Conservation (phyloP, 768 basidiomycete genomes). For the Lepiota venenata region DNA sequence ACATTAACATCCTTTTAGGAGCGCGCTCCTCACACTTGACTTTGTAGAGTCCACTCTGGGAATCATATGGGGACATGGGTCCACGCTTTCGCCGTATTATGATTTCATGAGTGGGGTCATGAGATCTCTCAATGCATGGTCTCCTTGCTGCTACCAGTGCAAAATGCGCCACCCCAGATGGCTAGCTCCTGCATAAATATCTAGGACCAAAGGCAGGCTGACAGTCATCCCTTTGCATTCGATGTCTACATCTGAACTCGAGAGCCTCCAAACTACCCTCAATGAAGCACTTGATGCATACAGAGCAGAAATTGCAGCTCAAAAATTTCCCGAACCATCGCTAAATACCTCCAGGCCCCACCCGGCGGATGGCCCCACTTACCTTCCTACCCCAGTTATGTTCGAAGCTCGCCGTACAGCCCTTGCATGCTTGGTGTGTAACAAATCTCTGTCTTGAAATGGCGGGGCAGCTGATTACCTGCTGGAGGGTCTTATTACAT, state of each 20-base stretch:
- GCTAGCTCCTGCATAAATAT: no score
- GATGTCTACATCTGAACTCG: conserved; percentile 34
- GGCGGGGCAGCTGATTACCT: neutral
- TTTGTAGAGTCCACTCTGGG: no score
- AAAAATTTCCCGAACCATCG: conserved; percentile 33
- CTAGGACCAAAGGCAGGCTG: no score
- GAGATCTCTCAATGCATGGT: no score
- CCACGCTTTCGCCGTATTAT: no score
- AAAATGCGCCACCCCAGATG: no score
- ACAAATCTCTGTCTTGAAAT: neutral
- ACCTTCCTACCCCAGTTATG: conserved; percentile 32
- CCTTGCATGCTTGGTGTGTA: conserved; percentile 29
- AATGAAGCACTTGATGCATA: conserved; percentile 35
- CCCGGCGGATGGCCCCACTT: conserved; percentile 24
- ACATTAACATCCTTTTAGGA: no score
- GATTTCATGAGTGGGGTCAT: no score
- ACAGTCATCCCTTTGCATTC: no score
- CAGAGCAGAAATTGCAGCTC: conserved; percentile 33
- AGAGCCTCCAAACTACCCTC: conserved; percentile 24
- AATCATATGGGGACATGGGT: no score
- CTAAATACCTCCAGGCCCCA: conserved; percentile 31
- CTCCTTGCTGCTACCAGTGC: no score
- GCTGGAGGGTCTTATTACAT: conserved; percentile 29
- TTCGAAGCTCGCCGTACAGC: conserved; percentile 33
- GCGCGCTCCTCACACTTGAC: no score